Base-by-base conservation (phyloP, 2,329 filamentous ascomycete genomes). In the Elsinoe perseae region DNA sequence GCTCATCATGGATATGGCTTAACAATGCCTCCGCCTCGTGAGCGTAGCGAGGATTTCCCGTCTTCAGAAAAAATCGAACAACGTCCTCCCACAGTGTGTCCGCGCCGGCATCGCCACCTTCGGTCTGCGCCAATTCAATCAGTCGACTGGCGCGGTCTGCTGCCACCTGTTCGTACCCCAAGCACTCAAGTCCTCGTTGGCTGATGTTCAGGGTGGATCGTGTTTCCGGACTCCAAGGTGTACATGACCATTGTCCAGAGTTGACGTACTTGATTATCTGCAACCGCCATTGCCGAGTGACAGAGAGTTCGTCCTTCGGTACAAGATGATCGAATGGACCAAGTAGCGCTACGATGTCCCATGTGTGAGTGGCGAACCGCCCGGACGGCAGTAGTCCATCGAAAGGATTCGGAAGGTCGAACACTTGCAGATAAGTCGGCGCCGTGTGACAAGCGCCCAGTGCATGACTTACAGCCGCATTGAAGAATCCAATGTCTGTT, bases 321-420 rank as follows among this genome's bases (percentile, higher is more conserved):
- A 61, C 16, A 2, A 57, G 48, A 12, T 56, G 46, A 20, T 62
- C 59, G 21, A 58, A 59, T 1, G 61, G 46, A 2, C 61, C 61
- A 1, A 62, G 56, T 10, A 62, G 20, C 1, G 58, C 59, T 2
- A 61, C 56, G 12, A 61, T 56, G 12, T 62, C 61, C 59, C 59
- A 61, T 1, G 61, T 62, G 38, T 62, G 59, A 10, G 59, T 61
- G 9, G 61, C 61, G 23, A 59, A 62, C 10, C 57, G 54, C 0
- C 52, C 27, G 7, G 54, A 34, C 1, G 57, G 52, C 9, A 62
- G 54, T 2, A 52, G 54, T 1, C 58, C 59, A 10, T 38, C 40
- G 40, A 62, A 62, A 5, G 61, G 61, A 20, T 61, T 62, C 3
- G 58, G 56, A 1, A 62, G 55, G 27, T 61, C 59, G 38, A 62